These are phyloP conservation scores for Neurospora pannonica DNA, from an alignment of 495 filamentous ascomycete genomes.

Conservation along the genomic window DNA sequence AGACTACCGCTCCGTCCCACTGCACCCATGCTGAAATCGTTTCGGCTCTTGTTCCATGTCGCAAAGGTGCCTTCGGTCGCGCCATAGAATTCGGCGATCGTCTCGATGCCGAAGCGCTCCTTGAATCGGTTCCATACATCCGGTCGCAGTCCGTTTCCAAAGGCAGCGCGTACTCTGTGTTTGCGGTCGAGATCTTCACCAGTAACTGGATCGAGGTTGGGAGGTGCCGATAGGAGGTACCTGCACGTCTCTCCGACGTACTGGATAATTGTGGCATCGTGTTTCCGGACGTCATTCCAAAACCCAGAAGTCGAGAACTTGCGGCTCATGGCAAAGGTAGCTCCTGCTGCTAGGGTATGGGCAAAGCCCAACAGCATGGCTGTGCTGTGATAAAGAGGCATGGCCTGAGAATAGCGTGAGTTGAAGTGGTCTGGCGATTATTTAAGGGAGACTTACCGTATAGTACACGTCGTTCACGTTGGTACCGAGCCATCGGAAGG, in stretches of 20 bases:
- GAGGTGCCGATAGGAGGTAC: constrained; percentile 70
- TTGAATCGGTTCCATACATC: constrained; percentile 89
- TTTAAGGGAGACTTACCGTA: constrained; percentile 46
- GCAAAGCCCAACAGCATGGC: constrained; percentile 63
- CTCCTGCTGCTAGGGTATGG: constrained; percentile 47
- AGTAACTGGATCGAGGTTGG: constrained; percentile 50
- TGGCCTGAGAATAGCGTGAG: constrained; percentile 45
- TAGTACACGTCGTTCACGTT: constrained; percentile 62
- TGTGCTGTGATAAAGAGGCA: constrained; percentile 92
- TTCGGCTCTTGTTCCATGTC: constrained; percentile 66
- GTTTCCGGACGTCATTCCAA: constrained; percentile 67
- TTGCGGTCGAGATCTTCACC: constrained; percentile 68
- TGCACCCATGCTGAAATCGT: constrained; percentile 67
- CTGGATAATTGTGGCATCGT: constrained; percentile 73
- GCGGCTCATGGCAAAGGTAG: constrained; percentile 62
- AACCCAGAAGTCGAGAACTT: constrained; percentile 78
- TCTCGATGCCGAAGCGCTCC: constrained; percentile 72
- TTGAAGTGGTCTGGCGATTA: neutral
- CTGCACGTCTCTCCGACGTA: constrained; percentile 95
- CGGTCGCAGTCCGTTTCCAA: constrained; percentile 86
- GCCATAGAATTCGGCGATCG: constrained; percentile 82
- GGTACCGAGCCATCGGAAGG: constrained; percentile 47
- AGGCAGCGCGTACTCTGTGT: constrained; percentile 69
- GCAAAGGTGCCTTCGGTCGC: constrained; percentile 72
- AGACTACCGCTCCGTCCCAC: constrained; percentile 70